Percentiles rank a stretch among this genome's conserved stretches.
These are phyloP conservation scores for Rhododendron vialii DNA, from an alignment of 148 eudicot species.

Conservation along the genomic window DNA sequence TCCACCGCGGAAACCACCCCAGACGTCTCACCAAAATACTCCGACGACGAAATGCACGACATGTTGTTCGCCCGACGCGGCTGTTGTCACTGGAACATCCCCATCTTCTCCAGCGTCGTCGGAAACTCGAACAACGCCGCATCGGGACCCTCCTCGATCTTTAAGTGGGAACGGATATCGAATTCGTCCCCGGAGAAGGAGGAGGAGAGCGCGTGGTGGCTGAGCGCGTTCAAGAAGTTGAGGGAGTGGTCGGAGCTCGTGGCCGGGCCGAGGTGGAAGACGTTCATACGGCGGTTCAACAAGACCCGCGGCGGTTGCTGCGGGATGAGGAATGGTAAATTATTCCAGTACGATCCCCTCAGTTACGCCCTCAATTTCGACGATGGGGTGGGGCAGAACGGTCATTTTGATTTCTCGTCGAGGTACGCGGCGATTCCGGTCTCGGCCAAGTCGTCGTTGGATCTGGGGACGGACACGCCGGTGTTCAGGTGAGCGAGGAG, in stretches of 20 bases:
- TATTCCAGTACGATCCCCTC: conserved; percentile 59
- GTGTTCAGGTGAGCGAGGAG: not conserved
- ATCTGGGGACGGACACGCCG: conserved; percentile 24
- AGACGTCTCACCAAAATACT: not conserved
- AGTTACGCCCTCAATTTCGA: conserved; percentile 80
- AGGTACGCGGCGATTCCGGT: conserved; percentile 32
- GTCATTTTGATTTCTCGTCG: conserved; percentile 31
- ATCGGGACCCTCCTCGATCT: not conserved
- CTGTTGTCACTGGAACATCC: conserved; percentile 23
- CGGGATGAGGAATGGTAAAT: conserved; percentile 26
- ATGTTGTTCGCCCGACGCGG: conserved; percentile 16
- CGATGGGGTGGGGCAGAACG: conserved; percentile 42
- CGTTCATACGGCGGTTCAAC: conserved; percentile 68
- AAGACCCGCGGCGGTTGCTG: conserved; percentile 15
- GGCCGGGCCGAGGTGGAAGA: conserved; percentile 85
- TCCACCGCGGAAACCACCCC: conserved; percentile 1
- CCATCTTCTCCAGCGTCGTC: conserved; percentile 6
- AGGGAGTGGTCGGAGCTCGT: conserved; percentile 85
- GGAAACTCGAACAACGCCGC: not conserved
- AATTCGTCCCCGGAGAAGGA: conserved; percentile 11
- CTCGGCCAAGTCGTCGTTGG: conserved; percentile 22
- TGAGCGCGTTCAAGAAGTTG: conserved; percentile 47
- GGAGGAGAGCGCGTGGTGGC: conserved; percentile 34
- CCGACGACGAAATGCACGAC: conserved; percentile 13
- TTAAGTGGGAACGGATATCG: conserved; percentile 30